Evolutionary conservation across 257 asterid species (phyloP).

Genomic region (Nicotiana sylvestris): DNA sequence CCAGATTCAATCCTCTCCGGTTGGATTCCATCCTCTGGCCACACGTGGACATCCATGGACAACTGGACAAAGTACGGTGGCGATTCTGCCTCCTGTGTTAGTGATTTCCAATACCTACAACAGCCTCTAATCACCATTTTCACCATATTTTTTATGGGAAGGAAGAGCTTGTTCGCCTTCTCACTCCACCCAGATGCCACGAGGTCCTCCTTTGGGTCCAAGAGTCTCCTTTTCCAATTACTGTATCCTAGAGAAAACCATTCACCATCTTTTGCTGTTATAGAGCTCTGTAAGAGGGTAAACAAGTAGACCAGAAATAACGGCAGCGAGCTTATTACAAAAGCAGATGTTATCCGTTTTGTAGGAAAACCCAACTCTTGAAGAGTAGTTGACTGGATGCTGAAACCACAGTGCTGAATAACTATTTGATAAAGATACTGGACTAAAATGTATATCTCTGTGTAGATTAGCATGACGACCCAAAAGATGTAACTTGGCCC

Average conservation of each 20-base stretch:
- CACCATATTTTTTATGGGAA: slow-evolving; percentile 35
- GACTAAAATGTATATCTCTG: slow-evolving; percentile 74
- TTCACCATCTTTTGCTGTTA: slow-evolving; percentile 96
- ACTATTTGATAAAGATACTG: slow-evolving; percentile 88
- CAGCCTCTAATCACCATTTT: slow-evolving; percentile 49
- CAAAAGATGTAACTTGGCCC: slow-evolving; percentile 92
- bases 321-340: slow-evolving; percentile 83
- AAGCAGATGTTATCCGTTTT: slow-evolving; percentile 68
- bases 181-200: slow-evolving; percentile 54
- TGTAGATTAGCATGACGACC: slow-evolving; percentile 85
- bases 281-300: slow-evolving; percentile 93
- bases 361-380: slow-evolving; percentile 79
- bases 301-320: slow-evolving; percentile 83
- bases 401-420: slow-evolving; percentile 94
- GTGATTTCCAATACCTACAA: slow-evolving; percentile 89
- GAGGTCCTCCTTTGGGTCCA: slow-evolving; percentile 32
- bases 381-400: slow-evolving; percentile 61
- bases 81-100: slow-evolving; percentile 97
- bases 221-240: slow-evolving; percentile 40
- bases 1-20: slow-evolving; percentile 98
- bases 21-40: slow-evolving; percentile 99
- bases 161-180: slow-evolving; percentile 44
- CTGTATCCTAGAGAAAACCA: slow-evolving; percentile 71
- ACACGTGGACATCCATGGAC: slow-evolving; percentile 78
- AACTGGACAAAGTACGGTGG: slow-evolving; percentile 97